phyloP scores from a whole-genome alignment of 2,329 filamentous ascomycete genomes.

The Pseudocercospora eumusae region DNA sequence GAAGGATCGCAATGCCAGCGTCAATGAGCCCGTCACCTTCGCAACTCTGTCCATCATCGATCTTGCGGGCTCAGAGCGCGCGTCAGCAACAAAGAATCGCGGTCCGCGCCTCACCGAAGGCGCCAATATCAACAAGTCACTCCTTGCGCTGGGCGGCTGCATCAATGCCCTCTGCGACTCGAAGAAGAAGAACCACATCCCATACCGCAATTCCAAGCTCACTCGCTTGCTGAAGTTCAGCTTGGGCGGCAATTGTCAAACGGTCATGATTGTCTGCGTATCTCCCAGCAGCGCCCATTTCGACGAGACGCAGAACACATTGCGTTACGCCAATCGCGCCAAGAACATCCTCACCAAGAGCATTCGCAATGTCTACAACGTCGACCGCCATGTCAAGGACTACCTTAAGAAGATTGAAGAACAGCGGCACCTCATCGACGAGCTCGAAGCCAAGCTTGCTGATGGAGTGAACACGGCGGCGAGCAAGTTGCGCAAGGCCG shows the following conservation, averaged over 20 bases:
- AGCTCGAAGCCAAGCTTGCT: slow-evolving; percentile 89
- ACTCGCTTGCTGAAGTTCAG: slow-evolving; percentile 96
- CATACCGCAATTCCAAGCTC: slow-evolving; percentile 96
- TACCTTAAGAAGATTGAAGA: slow-evolving; percentile 99
- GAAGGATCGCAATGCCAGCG: slow-evolving; percentile 87
- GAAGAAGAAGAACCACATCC: slow-evolving; percentile 87
- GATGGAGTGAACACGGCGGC: slow-evolving; percentile 81
- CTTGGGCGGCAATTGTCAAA: slow-evolving; percentile 95
- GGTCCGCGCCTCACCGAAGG: slow-evolving; percentile 89
- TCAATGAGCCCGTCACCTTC: slow-evolving; percentile 96
- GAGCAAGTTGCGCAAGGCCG: slow-evolving; percentile 86
- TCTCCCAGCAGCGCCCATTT: slow-evolving; percentile 96
- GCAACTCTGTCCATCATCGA: slow-evolving; percentile 98
- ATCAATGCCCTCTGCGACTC: slow-evolving; percentile 97
- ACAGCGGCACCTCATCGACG: slow-evolving; percentile 94
- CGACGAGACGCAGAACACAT: slow-evolving; percentile 96
- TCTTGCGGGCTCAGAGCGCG: slow-evolving; percentile 90
- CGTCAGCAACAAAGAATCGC: slow-evolving; percentile 93
- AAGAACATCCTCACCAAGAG: slow-evolving; percentile 99
- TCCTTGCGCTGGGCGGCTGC: slow-evolving; percentile 90
- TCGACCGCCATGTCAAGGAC: slow-evolving; percentile 98
- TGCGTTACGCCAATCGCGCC: slow-evolving; percentile 93
- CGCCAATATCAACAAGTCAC: slow-evolving; percentile 98
- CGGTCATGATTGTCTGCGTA: slow-evolving; percentile 99
- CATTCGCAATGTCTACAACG: slow-evolving; percentile 98